Conservation (phyloP, 2,329 filamentous ascomycete genomes). For the Cladosporium halotolerans region DNA sequence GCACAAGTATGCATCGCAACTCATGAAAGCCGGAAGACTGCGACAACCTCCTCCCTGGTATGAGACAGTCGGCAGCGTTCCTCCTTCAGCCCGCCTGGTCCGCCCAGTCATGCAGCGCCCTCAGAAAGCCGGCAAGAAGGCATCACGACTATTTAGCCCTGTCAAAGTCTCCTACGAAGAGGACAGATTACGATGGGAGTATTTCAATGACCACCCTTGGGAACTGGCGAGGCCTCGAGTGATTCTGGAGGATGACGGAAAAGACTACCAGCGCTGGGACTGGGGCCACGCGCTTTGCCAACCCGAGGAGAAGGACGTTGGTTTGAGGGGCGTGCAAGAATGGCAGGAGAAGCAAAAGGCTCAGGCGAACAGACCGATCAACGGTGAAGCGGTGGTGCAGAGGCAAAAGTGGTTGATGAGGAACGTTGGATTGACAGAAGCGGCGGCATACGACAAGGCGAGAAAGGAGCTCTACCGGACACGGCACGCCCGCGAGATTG, state of each 20-base stretch:
- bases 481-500: conserved; percentile 75
- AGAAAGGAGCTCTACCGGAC: conserved; percentile 86
- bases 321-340: background rate
- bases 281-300: conserved; percentile 53
- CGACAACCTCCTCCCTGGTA: conserved; percentile 50
- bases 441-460: conserved; percentile 74
- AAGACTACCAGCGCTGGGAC: conserved; percentile 67
- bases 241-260: conserved; percentile 77
- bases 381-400: conserved; percentile 72
- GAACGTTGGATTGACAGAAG: conserved; percentile 30
- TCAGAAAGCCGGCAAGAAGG: conserved; percentile 51
- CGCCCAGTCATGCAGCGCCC: conserved; percentile 46
- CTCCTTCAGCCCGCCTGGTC: conserved; percentile 54
- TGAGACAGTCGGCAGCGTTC: conserved; percentile 49
- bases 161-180: conserved; percentile 73
- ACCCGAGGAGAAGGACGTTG: conserved; percentile 8
- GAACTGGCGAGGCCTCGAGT: conserved; percentile 84
- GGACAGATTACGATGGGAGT: conserved; percentile 70
- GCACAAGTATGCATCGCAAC: conserved; percentile 46
- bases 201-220: conserved; percentile 95
- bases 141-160: conserved; percentile 74
- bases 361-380: conserved; percentile 69
- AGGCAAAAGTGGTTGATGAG: conserved; percentile 82
- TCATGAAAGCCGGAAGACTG: conserved; percentile 41
- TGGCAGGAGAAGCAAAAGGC: conserved; percentile 43